phyloP scores from a whole-genome alignment of 1,284 basidiomycete species.

The Puccinia triticina region DNA sequence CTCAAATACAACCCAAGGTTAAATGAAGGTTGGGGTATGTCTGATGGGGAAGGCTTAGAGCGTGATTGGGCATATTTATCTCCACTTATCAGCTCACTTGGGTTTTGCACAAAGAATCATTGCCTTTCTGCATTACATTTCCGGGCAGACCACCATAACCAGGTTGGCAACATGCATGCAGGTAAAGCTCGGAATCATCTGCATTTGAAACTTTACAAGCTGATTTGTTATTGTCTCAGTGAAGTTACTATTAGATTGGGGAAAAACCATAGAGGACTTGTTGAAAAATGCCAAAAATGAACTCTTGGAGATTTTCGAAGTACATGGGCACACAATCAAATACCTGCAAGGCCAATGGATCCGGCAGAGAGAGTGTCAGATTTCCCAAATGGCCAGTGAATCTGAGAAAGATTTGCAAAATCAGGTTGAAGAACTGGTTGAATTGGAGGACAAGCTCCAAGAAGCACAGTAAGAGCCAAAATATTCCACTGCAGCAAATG shows the following conservation, averaged over 20 bases:
- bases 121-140: neutral
- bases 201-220: neutral
- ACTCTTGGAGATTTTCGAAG: neutral
- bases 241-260: neutral
- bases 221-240: neutral
- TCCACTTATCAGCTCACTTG: neutral
- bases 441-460: no score
- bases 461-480: neutral
- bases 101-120: conserved; percentile 1
- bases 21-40: neutral
- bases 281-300: neutral
- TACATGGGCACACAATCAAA: neutral
- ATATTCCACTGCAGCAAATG: neutral
- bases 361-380: neutral
- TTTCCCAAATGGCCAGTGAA: neutral
- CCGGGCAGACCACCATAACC: neutral
- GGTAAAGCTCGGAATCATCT: neutral
- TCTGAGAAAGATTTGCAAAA: neutral
- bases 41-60: no score
- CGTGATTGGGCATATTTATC: neutral
- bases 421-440: neutral
- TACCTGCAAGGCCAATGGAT: neutral
- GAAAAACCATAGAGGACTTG: neutral
- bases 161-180: neutral
- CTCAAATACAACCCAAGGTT: neutral